Evolutionary conservation across 345 rosid species (phyloP), one percentile per base, ranked within the genome.

Genomic region (Firmiana major): DNA sequence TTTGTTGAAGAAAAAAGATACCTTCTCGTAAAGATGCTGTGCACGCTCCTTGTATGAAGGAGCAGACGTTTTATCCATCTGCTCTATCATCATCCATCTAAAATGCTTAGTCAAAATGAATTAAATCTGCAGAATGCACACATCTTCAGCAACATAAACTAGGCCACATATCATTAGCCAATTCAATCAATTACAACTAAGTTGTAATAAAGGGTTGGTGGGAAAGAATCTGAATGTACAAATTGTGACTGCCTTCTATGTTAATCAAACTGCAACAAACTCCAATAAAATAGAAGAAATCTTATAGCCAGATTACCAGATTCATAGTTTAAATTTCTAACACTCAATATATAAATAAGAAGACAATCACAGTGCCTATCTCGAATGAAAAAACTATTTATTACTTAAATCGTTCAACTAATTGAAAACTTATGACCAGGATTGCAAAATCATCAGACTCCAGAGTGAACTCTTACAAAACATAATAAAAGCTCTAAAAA

Each of bases 41-140:
- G 90, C 94, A 63, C 86, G 89, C 89, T 91, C 98, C 97, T 87
- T 17, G 45, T 93, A 79, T 26, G 92, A 77, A 80, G 81, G 84
- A 88, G 89, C 87, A 60, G 93, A 88, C 88, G 82, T 86, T 75
- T 92, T 93, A 93, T 92, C 99, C 93, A 88, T 92, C 91, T 85
- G 88, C 85, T 83, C 80, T 67, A 87, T 76, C 92, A 95, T 86
- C 85, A 90, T 86, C 90, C 93, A 92, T 89, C 80, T 87, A 86
- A 83, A 62, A 17, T 72, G 53, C 76, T 69, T 43, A 66, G 67
- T 83, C 79, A 49, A 66, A 75, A 71, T 77, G 78, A 75, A 76
- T 48, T 63, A 65, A 77, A 75, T 78, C 91, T 86, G 83, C 83
- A 83, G 45, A 51, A 71, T 42, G 53, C 13, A 72, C 45, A 58